Conservation (phyloP, 1,284 basidiomycete genomes). For the Lignosus rhinocerotis region DNA sequence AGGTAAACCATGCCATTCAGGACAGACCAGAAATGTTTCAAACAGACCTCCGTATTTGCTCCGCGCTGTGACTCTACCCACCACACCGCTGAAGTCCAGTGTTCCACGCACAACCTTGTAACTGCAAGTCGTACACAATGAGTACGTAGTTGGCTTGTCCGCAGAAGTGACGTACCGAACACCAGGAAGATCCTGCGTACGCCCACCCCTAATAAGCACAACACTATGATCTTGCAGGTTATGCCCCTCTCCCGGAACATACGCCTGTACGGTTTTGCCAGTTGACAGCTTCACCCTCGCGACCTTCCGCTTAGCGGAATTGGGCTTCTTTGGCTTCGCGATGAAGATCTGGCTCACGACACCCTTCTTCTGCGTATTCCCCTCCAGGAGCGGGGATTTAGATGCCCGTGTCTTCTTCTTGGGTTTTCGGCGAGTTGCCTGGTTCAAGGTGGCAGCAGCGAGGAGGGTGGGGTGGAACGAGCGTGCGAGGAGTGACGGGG, state of each 20-base stretch:
- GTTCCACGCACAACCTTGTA: conserved; percentile 97
- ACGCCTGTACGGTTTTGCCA: conserved; percentile 89
- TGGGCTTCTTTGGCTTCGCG: conserved; percentile 95
- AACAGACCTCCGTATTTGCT: conserved; percentile 92
- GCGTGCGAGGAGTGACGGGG: conserved; percentile 32
- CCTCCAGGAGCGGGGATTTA: conserved; percentile 78
- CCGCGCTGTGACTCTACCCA: conserved; percentile 77
- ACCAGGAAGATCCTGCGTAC: conserved; percentile 97
- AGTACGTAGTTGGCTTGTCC: background rate
- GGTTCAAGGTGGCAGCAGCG: conserved; percentile 74
- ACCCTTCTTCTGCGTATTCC: conserved; percentile 85
- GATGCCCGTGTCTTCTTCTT: conserved; percentile 53
- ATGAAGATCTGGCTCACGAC: conserved; percentile 86
- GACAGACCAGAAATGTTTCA: background rate
- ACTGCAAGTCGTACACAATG: conserved; percentile 43
- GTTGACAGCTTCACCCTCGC: conserved; percentile 92
- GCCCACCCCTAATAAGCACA: conserved; percentile 90
- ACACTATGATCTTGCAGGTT: conserved; percentile 98
- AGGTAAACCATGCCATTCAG: background rate
- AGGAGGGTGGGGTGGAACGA: conserved; percentile 68
- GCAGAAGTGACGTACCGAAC: conserved; percentile 67
- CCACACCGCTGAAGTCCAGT: conserved; percentile 90
- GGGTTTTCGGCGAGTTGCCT: conserved; percentile 67
- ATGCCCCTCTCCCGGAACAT: conserved; percentile 97
- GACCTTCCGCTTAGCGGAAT: conserved; percentile 97